Conservation (phyloP, 805 yeast species). For the Wickerhamomyces sydowiorum region DNA sequence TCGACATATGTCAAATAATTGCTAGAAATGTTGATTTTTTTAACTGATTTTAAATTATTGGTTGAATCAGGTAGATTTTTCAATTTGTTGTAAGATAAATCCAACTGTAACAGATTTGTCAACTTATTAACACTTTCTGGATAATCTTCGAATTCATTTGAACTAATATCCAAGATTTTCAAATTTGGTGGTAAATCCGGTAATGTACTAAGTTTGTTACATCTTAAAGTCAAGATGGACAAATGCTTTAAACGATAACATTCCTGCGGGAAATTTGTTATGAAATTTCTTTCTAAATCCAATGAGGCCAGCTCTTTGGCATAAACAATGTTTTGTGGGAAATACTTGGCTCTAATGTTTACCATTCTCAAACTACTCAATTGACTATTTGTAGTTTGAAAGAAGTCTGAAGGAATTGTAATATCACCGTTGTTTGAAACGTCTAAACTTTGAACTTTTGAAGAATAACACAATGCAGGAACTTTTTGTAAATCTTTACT, state of each 20-base stretch:
- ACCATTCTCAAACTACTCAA: constrained; percentile 63
- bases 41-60: constrained; percentile 52
- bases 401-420: constrained; percentile 75
- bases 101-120: constrained; percentile 55
- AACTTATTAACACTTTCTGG: constrained; percentile 65
- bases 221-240: constrained; percentile 59
- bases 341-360: constrained; percentile 63
- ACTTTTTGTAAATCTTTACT: constrained; percentile 75
- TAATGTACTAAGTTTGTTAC: constrained; percentile 62
- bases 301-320: constrained; percentile 62
- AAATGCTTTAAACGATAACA: constrained; percentile 49
- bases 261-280: constrained; percentile 54
- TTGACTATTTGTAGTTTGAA: constrained; percentile 70
- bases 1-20: constrained; percentile 44
- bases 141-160: constrained; percentile 59
- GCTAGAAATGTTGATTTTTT: constrained; percentile 68
- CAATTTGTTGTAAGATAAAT: constrained; percentile 77
- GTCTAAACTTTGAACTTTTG: constrained; percentile 75
- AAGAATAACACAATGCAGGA: constrained; percentile 77
- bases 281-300: constrained; percentile 74
- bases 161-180: constrained; percentile 65
- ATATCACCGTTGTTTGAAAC: constrained; percentile 86
- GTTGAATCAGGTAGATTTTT: constrained; percentile 54
- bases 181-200: constrained; percentile 55
- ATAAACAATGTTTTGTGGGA: constrained; percentile 69